phyloP scores from a whole-genome alignment of 352 stramenopile species.

The Phytophthora citrophthora region DNA sequence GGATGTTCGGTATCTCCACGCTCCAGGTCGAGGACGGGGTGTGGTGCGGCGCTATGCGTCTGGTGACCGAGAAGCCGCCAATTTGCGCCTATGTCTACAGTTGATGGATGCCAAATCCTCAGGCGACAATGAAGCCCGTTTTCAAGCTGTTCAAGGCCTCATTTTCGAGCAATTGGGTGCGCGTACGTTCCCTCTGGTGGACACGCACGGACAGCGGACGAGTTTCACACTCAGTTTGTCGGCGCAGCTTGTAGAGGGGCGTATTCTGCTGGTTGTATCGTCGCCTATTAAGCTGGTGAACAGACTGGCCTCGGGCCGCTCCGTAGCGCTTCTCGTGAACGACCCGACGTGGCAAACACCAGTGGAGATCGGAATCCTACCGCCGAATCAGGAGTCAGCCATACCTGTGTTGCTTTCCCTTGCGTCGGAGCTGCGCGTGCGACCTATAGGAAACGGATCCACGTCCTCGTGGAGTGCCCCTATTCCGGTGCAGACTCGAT shows the following conservation, averaged over 20 bases:
- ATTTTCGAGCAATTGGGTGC: constrained; percentile 81
- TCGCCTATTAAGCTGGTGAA: constrained; percentile 84
- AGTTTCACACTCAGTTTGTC: constrained; percentile 70
- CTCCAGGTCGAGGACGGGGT: constrained; percentile 57
- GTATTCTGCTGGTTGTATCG: constrained; percentile 79
- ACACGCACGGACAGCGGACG: constrained; percentile 54
- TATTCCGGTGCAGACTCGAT: constrained; percentile 77
- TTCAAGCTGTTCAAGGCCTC: constrained; percentile 80
- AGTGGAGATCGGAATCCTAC: constrained; percentile 73
- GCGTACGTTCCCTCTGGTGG: constrained; percentile 68
- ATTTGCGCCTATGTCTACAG: constrained; percentile 69
- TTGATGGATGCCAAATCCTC: constrained; percentile 49
- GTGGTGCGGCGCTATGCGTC: constrained; percentile 78
- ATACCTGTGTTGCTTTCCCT: constrained; percentile 75
- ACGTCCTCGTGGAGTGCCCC: constrained; percentile 75
- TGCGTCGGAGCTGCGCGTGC: constrained; percentile 72
- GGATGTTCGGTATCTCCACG: constrained; percentile 76
- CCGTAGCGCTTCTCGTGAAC: constrained; percentile 81
- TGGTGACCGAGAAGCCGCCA: constrained; percentile 54
- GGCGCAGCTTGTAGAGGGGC: constrained; percentile 74
- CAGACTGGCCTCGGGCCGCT: constrained; percentile 56
- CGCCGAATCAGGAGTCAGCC: constrained; percentile 63
- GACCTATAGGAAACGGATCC: constrained; percentile 44
- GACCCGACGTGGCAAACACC: constrained; percentile 77
- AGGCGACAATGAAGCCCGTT: constrained; percentile 23